Evolutionary conservation across 768 basidiomycete genomes (phyloP).

Genomic region (Boletus vermiculosoides): DNA sequence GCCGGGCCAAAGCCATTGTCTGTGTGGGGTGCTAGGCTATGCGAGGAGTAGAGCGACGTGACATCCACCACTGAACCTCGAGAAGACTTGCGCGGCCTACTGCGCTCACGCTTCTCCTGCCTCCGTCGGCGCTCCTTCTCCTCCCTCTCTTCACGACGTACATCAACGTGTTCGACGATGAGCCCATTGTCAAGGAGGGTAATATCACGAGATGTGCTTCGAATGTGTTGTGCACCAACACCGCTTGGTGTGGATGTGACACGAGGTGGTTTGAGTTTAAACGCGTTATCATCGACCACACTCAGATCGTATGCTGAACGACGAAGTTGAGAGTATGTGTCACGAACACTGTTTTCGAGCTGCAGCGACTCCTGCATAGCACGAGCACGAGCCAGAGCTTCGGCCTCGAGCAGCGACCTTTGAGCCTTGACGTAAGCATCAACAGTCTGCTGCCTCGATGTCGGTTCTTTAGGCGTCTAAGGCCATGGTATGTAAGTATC

Average conservation of each 20-base stretch:
- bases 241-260: conserved; percentile 36
- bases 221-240: conserved; percentile 37
- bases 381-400: conserved; percentile 72
- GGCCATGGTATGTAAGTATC: conserved; percentile 8
- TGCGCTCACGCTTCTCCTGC: conserved; percentile 60
- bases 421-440: conserved; percentile 82
- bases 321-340: conserved; percentile 75
- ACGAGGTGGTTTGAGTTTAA: conserved; percentile 68
- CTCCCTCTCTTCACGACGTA: conserved; percentile 75
- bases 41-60: conserved; percentile 67
- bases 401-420: conserved; percentile 75
- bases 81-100: conserved; percentile 68
- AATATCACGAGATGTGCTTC: conserved; percentile 64
- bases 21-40: conserved; percentile 52
- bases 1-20: conserved; percentile 58
- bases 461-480: conserved; percentile 89
- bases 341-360: conserved; percentile 74
- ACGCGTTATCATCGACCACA: conserved; percentile 52
- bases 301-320: conserved; percentile 73
- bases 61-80: conserved; percentile 70
- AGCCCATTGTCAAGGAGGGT: conserved; percentile 86
- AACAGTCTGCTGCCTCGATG: conserved; percentile 80
- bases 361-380: conserved; percentile 77
- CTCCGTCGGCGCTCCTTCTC: conserved; percentile 66
- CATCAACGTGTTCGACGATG: conserved; percentile 85